Evolutionary conservation across 2,329 filamentous ascomycete species (phyloP).

Genomic region (Sclerotinia minor): DNA sequence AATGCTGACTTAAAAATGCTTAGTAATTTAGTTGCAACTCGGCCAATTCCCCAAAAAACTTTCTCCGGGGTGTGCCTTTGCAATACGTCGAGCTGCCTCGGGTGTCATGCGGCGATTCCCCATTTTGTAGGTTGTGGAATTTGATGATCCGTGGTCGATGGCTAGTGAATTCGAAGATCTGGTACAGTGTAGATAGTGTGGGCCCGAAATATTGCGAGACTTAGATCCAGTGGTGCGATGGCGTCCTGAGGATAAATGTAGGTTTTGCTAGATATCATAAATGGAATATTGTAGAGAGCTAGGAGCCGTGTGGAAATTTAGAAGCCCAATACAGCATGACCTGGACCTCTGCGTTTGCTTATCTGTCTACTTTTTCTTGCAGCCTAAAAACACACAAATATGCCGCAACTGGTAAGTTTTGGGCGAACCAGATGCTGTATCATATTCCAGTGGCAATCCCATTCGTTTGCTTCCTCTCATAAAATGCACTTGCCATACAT

Average conservation of each 20-base stretch:
- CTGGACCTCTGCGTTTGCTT: background rate
- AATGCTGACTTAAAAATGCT: conserved; percentile 10
- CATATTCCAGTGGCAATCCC: background rate
- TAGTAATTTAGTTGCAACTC: background rate
- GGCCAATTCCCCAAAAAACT: background rate
- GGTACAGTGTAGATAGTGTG: background rate
- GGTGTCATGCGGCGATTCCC: background rate
- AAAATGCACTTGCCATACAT: background rate
- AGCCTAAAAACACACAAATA: conserved; percentile 3
- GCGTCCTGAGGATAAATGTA: background rate
- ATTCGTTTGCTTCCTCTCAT: conserved; percentile 4
- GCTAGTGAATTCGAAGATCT: background rate
- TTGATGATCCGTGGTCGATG: background rate
- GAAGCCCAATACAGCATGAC: background rate
- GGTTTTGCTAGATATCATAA: background rate
- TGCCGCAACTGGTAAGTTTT: background rate
- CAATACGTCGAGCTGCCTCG: conserved; percentile 14
- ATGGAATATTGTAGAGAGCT: background rate
- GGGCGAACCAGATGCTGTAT: background rate
- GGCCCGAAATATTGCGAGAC: background rate
- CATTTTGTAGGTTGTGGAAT: background rate
- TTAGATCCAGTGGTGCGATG: background rate
- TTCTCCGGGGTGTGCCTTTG: conserved; percentile 13
- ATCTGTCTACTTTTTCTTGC: background rate
- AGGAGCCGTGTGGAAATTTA: background rate